Evolutionary conservation across 306 rosid species (phyloP), one percentile per base, ranked within the genome.

Genomic region (Dryas octopetala): DNA sequence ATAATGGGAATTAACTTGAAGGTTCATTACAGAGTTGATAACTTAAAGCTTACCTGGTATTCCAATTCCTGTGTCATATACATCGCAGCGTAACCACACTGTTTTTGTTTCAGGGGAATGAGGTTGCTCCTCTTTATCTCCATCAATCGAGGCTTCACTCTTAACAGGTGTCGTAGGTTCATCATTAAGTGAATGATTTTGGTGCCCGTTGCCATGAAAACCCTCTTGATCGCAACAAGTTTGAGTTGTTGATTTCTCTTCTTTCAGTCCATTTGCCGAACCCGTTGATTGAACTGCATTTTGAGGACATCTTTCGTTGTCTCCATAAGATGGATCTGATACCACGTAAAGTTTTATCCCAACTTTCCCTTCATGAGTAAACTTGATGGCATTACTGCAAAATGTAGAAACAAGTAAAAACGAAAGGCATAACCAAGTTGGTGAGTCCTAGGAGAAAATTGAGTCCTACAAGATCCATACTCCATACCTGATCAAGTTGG

Each of bases 1-100:
- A 16, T 40, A 62, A 23, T 52, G 15, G 12, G 48, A 77, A 79
- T 54, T 26, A 54, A 62, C 50, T 62, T 13, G 32, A 66, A 28
- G 55, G 11, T 78, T 28, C 7, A 46, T 38, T 12, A 53, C 19
- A 67, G 53, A 74, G 52, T 23, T 19, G 16, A 23, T 28, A 7
- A 32, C 14, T 62, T 41, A 55, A 59, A 6, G 51, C 62, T 43
- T 86, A 92, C 99, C 98, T 77, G 97, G 98, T 83, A 96, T 96
- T 82, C 99, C 99, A 76, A 96, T 96, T 83, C 99, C 99, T 17
- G 99, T 89, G 87, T 96, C 98, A 46, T 84, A 82, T 7, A 96
- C 99, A 84, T 96, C 98, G 44, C 99, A 96, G 7, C 93, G 81
- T 52, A 96, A 77, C 99, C 99, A 92, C 76, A 86, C 99, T 9